These are phyloP conservation scores for Xylaria cubensis DNA, from an alignment of 495 filamentous ascomycete genomes.

Conservation along the genomic window DNA sequence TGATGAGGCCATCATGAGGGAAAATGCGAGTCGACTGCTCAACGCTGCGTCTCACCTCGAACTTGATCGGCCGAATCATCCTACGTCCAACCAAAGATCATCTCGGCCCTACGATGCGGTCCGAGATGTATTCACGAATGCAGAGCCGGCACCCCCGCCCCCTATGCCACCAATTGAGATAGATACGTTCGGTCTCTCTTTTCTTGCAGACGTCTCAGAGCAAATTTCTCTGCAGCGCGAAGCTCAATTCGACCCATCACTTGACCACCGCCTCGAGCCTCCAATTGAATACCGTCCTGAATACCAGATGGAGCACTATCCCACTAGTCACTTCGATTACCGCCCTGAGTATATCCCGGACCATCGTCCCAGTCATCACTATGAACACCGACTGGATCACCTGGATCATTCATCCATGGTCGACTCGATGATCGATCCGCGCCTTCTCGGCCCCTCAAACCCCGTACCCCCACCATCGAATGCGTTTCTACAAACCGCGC, in stretches of 20 bases:
- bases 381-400: constrained; percentile 18
- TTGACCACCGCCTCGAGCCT: constrained; percentile 17
- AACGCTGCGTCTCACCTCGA: constrained; percentile 37
- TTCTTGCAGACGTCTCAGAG: constrained; percentile 43
- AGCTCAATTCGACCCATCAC: constrained; percentile 6
- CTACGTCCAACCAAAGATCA: constrained; percentile 28
- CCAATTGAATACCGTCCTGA: constrained; percentile 23
- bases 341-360: constrained; percentile 22
- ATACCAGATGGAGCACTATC: constrained; percentile 18
- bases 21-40: constrained; percentile 27
- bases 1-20: constrained; percentile 10
- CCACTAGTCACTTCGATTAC: constrained; percentile 16
- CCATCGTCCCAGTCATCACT: constrained; percentile 9
- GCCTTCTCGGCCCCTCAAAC: constrained; percentile 28
- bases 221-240: constrained; percentile 26
- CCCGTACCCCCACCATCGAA: constrained; percentile 32
- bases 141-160: constrained; percentile 33
- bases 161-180: constrained; percentile 23
- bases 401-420: constrained; percentile 2
- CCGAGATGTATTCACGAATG: constrained; percentile 52
- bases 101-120: constrained; percentile 57
- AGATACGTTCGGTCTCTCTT: constrained; percentile 36
- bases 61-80: not conserved
- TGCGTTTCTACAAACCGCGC: constrained; percentile 50
- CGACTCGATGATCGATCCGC: constrained; percentile 38